These are phyloP conservation scores for Canavalia gladiata DNA, from an alignment of 306 rosid genomes.

Conservation along the genomic window DNA sequence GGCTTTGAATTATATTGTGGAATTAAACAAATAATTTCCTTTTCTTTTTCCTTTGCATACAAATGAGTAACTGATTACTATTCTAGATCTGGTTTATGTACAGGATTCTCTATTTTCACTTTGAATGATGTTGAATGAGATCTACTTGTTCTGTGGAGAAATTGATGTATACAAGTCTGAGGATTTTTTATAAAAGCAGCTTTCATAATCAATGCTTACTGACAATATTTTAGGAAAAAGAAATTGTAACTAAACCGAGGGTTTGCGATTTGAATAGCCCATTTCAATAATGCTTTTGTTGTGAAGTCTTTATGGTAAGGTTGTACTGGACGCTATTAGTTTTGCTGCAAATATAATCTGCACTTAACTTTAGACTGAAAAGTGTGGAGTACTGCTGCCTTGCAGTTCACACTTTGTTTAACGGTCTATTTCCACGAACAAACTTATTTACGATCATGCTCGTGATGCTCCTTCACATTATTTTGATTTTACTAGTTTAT, in stretches of 20 bases:
- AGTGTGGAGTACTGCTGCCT: conserved; percentile 15
- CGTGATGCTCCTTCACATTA: conserved; percentile 29
- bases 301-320: not conserved
- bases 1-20: conserved; percentile 13
- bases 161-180: not conserved
- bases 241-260: not conserved
- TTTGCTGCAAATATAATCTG: conserved; percentile 6
- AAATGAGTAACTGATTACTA: not conserved
- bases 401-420: conserved; percentile 26
- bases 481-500: conserved; percentile 23
- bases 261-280: conserved; percentile 16
- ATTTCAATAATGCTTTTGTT: not conserved
- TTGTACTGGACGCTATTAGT: conserved; percentile 6
- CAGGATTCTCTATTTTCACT: conserved; percentile 4
- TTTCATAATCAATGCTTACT: conserved; percentile 1
- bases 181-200: conserved; percentile 23
- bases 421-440: conserved; percentile 30
- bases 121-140: conserved; percentile 20
- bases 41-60: not conserved
- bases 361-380: not conserved
- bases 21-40: not conserved
- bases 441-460: conserved; percentile 14
- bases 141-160: not conserved
- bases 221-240: not conserved
- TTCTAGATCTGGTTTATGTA: conserved; percentile 7